A percentile compares a stretch with the other conserved stretches of the same genome.
Conservation (phyloP, 352 stramenopile genomes). For the Globisporangium viniferum region DNA sequence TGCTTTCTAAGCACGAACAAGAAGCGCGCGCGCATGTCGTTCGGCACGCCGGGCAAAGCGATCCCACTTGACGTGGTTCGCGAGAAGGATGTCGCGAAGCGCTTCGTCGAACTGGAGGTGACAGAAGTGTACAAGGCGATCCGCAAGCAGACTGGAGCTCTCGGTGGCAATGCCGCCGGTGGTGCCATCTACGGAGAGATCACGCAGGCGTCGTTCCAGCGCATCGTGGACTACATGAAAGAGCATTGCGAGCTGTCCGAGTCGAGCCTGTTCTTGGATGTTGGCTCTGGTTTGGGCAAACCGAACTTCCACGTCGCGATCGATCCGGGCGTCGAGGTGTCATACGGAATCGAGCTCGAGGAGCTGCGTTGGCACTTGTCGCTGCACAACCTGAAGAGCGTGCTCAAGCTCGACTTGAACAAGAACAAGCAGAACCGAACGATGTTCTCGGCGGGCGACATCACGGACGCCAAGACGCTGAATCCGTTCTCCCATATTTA, state of each 20-base stretch:
- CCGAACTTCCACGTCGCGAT: constrained; percentile 97
- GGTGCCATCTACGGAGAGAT: constrained; percentile 98
- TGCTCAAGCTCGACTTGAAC: constrained; percentile 72
- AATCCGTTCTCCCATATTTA: constrained; percentile 98
- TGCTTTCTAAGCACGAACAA: constrained; percentile 29
- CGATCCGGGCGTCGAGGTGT: constrained; percentile 94
- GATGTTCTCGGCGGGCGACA: constrained; percentile 93
- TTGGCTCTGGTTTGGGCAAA: constrained; percentile 96
- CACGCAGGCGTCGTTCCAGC: constrained; percentile 96
- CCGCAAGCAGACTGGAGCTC: constrained; percentile 90
- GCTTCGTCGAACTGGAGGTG: constrained; percentile 82
- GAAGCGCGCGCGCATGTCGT: constrained; percentile 58
- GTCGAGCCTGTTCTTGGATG: constrained; percentile 94
- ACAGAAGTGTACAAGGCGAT: constrained; percentile 91
- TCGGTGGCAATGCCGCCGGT: constrained; percentile 93
- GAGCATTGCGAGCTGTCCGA: constrained; percentile 88
- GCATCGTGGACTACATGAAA: constrained; percentile 94
- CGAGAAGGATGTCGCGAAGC: constrained; percentile 63
- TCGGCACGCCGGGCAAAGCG: constrained; percentile 71
- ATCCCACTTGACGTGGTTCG: constrained; percentile 54
- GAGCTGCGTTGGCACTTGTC: constrained; percentile 93
- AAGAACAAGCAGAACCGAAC: constrained; percentile 57
- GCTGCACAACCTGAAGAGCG: constrained; percentile 90
- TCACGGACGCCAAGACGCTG: constrained; percentile 91
- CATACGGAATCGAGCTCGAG: constrained; percentile 95